Percentiles rank a stretch among this genome's conserved stretches.
These are phyloP conservation scores for Podospora fimiseda DNA, from an alignment of 495 filamentous ascomycete species.

Conservation along the genomic window DNA sequence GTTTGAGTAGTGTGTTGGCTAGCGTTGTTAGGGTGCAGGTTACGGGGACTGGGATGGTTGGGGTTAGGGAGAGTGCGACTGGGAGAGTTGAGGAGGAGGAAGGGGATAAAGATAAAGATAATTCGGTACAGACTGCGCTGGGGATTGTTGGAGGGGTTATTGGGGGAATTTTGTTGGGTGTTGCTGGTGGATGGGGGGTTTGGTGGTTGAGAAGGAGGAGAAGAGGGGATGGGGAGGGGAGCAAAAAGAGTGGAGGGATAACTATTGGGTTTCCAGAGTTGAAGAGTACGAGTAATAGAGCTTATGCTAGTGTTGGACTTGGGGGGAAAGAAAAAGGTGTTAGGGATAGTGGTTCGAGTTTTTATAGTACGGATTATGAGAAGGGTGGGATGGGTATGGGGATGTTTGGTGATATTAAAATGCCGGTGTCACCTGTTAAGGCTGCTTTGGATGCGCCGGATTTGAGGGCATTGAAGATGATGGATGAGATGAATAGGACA, in stretches of 20 bases:
- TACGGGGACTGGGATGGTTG: constrained; percentile 28
- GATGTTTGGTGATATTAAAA: neutral
- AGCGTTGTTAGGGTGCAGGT: constrained; percentile 28
- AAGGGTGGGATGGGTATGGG: neutral
- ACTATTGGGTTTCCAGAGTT: constrained; percentile 4
- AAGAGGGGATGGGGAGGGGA: neutral
- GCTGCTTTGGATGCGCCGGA: neutral
- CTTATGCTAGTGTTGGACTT: constrained; percentile 3
- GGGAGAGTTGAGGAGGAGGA: too few relatives aligned
- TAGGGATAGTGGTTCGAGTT: neutral
- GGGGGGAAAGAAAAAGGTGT: neutral
- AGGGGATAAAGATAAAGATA: constrained; percentile 28
- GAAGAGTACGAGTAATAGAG: constrained; percentile 5
- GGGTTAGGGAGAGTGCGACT: constrained; percentile 25
- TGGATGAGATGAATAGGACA: neutral
- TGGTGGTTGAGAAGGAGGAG: constrained; percentile 25
- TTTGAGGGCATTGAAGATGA: neutral
- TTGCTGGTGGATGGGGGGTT: constrained; percentile 28
- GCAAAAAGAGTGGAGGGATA: neutral
- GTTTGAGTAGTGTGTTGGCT: constrained; percentile 18
- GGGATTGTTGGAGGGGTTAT: constrained; percentile 36
- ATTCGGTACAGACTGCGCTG: constrained; percentile 25
- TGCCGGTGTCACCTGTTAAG: neutral
- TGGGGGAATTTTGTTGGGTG: constrained; percentile 35
- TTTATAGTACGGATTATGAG: neutral